A percentile compares a stretch with the other conserved stretches of the same genome.
Conservation (phyloP, 2,329 filamentous ascomycete species). For the Parafenestella ontariensis region DNA sequence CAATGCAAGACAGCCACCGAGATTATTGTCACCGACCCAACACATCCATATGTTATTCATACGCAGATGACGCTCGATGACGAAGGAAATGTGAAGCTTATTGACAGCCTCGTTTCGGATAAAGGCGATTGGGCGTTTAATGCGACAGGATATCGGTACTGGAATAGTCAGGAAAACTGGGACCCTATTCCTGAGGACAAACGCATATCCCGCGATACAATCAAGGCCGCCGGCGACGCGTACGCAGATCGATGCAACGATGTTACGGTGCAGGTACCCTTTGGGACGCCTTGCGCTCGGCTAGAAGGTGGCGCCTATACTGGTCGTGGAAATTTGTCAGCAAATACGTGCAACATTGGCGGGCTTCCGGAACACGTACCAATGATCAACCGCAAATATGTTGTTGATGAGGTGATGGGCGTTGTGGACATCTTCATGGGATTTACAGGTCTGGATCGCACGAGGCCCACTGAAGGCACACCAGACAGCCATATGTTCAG, state of each 20-base stretch:
- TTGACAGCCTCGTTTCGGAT: constrained; percentile 35
- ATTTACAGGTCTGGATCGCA: constrained; percentile 33
- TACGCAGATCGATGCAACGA: constrained; percentile 36
- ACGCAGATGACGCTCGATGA: constrained; percentile 29
- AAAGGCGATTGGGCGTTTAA: constrained; percentile 41
- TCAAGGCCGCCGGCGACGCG: constrained; percentile 32
- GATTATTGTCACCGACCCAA: constrained; percentile 24
- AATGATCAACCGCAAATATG: constrained; percentile 31
- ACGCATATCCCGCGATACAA: constrained; percentile 14
- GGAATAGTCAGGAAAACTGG: constrained; percentile 27
- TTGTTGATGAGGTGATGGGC: constrained; percentile 34
- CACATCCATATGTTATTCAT: constrained; percentile 34
- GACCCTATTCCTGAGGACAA: constrained; percentile 17
- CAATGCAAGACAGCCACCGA: constrained; percentile 38
- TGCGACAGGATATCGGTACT: constrained; percentile 26
- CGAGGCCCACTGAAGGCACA: constrained; percentile 22
- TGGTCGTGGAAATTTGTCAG: constrained; percentile 19
- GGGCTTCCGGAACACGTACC: constrained; percentile 17
- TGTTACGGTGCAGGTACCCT: constrained; percentile 25
- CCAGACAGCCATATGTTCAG: constrained; percentile 38
- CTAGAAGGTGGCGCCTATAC: constrained; percentile 35
- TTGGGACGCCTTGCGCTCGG: constrained; percentile 29
- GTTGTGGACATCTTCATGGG: constrained; percentile 33
- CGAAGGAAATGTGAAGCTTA: constrained; percentile 17
- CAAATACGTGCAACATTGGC: constrained; percentile 15